phyloP scores from a whole-genome alignment of 2,329 filamentous ascomycete species.

The Sarocladiaceae sp. region DNA sequence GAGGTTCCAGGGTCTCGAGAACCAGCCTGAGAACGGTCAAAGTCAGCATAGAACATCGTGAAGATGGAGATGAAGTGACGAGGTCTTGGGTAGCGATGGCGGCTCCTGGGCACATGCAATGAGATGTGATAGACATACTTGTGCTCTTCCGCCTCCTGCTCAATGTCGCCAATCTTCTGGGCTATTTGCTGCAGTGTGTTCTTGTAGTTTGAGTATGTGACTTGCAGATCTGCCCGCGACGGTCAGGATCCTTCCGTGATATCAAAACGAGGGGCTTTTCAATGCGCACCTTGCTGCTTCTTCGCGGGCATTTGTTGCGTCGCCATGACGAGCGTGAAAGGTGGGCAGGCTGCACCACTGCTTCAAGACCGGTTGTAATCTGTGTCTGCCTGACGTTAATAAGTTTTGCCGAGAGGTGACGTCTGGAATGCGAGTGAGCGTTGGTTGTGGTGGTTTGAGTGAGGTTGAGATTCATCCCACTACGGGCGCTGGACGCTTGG shows the following conservation, averaged over 20 bases:
- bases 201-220: slow-evolving; percentile 74
- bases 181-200: slow-evolving; percentile 84
- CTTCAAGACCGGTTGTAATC: too few relatives aligned
- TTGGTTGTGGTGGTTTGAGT: background rate
- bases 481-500: slow-evolving; percentile 12
- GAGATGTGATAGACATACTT: slow-evolving; percentile 71
- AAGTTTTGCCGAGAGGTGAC: background rate
- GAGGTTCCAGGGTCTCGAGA: slow-evolving; percentile 81
- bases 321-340: slow-evolving; percentile 42
- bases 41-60: slow-evolving; percentile 10
- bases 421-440: background rate
- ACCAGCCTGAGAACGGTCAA: slow-evolving; percentile 66
- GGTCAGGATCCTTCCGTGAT: background rate
- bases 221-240: slow-evolving; percentile 62
- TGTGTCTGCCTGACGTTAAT: too few relatives aligned
- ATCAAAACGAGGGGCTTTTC: slow-evolving; percentile 6
- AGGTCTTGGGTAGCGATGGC: too few relatives aligned
- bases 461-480: background rate
- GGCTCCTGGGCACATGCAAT: too few relatives aligned
- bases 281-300: slow-evolving; percentile 66
- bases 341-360: too few relatives aligned
- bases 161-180: slow-evolving; percentile 94
- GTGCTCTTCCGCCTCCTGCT: slow-evolving; percentile 96
- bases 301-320: slow-evolving; percentile 51
- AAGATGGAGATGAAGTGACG: too few relatives aligned